phyloP scores from a whole-genome alignment of 2,329 filamentous ascomycete genomes.

The Metarhizium guizhouense region DNA sequence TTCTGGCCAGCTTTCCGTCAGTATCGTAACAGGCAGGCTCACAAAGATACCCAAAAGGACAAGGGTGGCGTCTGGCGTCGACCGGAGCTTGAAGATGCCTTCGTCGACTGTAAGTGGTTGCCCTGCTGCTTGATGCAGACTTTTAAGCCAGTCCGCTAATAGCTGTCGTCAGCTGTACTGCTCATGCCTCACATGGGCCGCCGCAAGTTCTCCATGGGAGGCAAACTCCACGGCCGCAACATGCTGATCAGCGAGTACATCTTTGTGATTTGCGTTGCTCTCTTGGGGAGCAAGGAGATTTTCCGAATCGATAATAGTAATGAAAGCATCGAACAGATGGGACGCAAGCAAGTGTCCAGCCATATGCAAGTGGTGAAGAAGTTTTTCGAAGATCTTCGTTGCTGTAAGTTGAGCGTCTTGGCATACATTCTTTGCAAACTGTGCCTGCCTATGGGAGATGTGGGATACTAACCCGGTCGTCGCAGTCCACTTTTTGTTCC shows the following conservation, averaged over 20 bases:
- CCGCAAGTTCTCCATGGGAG: conserved; percentile 56
- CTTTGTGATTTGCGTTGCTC: conserved; percentile 31
- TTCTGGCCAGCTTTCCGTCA: conserved; percentile 54
- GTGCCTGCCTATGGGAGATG: too few relatives aligned
- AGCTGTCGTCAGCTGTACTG: conserved; percentile 42
- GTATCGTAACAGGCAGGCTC: conserved; percentile 56
- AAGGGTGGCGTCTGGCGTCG: conserved; percentile 46
- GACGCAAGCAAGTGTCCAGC: conserved; percentile 59
- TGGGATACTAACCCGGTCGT: background rate
- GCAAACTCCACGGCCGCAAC: conserved; percentile 57
- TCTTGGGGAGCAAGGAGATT: conserved; percentile 33
- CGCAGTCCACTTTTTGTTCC: conserved; percentile 52
- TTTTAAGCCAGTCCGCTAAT: background rate
- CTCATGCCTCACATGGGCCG: conserved; percentile 58
- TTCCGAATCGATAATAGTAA: conserved; percentile 34
- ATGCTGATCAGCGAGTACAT: conserved; percentile 63
- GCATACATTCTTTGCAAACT: background rate
- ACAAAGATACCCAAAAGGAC: conserved; percentile 51
- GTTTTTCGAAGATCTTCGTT: conserved; percentile 53
- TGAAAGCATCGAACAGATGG: conserved; percentile 36
- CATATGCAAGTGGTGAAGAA: conserved; percentile 64
- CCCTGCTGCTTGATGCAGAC: background rate
- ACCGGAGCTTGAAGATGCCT: conserved; percentile 54
- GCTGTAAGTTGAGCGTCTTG: conserved; percentile 41
- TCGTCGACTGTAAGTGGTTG: conserved; percentile 51